These are phyloP conservation scores for Leptodermis oblonga DNA, from an alignment of 257 asterid species.

Conservation along the genomic window DNA sequence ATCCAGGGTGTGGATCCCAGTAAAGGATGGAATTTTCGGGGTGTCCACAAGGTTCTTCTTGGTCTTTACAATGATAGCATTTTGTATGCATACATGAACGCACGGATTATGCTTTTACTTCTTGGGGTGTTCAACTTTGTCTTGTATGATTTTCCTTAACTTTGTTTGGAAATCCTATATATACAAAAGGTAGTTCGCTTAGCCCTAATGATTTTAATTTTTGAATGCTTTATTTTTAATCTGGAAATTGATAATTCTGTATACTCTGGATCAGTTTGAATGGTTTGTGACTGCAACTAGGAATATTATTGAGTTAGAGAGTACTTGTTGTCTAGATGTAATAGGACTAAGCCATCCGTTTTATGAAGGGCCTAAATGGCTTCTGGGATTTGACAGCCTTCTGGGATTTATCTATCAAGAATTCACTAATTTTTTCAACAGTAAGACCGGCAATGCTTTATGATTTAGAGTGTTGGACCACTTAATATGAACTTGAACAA, in stretches of 20 bases:
- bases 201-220: background rate
- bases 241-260: background rate
- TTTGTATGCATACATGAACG: background rate
- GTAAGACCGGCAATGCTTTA: too few species aligned
- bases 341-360: background rate
- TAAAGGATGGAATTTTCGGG: slow-evolving; percentile 92
- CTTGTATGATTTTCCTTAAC: background rate
- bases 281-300: background rate
- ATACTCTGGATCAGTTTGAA: background rate
- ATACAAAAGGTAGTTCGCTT: too few species aligned
- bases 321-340: background rate
- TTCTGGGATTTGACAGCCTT: background rate
- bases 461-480: too few species aligned
- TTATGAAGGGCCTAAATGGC: background rate
- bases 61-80: background rate
- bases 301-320: background rate
- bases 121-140: background rate
- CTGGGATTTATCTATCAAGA: background rate
- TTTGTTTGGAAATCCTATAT: too few species aligned
- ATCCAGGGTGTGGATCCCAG: slow-evolving; percentile 83
- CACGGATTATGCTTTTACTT: background rate
- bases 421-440: background rate
- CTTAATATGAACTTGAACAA: too few species aligned
- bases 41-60: slow-evolving; percentile 86
- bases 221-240: background rate